Evolutionary conservation across 345 rosid genomes (phyloP).

Genomic region (Populus alba): DNA sequence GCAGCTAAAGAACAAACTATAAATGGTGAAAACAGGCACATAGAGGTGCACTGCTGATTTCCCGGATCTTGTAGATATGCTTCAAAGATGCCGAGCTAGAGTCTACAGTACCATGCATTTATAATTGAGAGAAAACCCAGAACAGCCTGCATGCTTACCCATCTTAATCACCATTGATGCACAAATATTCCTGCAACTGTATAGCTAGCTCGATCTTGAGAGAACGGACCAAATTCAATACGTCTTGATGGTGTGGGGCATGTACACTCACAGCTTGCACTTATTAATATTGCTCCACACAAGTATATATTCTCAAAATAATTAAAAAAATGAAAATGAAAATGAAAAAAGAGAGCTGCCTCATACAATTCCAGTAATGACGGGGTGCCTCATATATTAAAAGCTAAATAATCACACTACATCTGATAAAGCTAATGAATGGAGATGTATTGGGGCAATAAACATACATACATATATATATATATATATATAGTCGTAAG

Average conservation of each 20-base stretch:
- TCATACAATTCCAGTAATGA: background rate
- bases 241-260: background rate
- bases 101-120: conserved; percentile 26
- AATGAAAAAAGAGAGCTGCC: background rate
- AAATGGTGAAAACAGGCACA: background rate
- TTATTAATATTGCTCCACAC: background rate
- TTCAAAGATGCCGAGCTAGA: background rate
- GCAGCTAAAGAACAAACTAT: background rate
- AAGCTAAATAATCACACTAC: background rate
- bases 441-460: background rate
- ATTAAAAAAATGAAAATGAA: too few species aligned
- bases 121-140: background rate
- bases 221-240: background rate
- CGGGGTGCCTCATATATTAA: background rate
- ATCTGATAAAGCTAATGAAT: background rate
- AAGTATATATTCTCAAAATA: too few species aligned
- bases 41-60: background rate
- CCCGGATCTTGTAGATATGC: background rate
- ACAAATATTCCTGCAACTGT: background rate
- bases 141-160: background rate
- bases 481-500: background rate
- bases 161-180: background rate
- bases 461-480: background rate
- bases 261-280: background rate
- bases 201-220: background rate